Percentiles rank a stretch among this genome's conserved stretches.
These are phyloP conservation scores for Schwanniomyces pseudopolymorphus DNA, from an alignment of 805 yeast species.

Conservation along the genomic window DNA sequence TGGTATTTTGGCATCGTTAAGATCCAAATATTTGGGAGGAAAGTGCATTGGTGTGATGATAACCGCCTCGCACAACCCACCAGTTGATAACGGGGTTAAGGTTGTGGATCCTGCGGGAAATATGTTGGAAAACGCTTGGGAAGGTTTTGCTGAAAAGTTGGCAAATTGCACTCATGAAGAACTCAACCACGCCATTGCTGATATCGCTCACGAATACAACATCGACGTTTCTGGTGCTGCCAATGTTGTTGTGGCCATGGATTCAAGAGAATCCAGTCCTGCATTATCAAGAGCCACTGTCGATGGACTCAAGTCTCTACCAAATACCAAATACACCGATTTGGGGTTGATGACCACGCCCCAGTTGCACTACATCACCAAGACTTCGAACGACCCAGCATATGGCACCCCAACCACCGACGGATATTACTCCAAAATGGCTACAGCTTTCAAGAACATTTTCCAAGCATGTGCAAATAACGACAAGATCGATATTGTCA, in stretches of 20 bases:
- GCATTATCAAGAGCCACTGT: conserved; percentile 55
- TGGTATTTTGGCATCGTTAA: conserved; percentile 76
- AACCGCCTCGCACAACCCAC: conserved; percentile 94
- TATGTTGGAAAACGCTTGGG: conserved; percentile 87
- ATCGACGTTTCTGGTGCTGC: conserved; percentile 48
- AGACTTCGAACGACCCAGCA: conserved; percentile 62
- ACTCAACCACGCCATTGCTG: conserved; percentile 38
- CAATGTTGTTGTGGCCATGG: conserved; percentile 71
- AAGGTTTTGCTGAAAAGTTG: conserved; percentile 68
- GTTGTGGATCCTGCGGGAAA: conserved; percentile 92
- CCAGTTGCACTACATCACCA: conserved; percentile 84
- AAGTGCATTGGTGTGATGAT: conserved; percentile 91
- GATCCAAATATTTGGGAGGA: conserved; percentile 72
- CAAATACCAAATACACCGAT: conserved; percentile 45
- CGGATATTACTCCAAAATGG: conserved; percentile 69
- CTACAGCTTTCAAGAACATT: conserved; percentile 51
- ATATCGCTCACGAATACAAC: conserved; percentile 37
- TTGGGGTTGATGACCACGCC: conserved; percentile 86
- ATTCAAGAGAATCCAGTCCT: conserved; percentile 85
- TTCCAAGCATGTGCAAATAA: conserved; percentile 21
- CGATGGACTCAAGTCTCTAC: conserved; percentile 57
- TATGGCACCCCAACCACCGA: conserved; percentile 64
- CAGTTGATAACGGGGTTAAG: conserved; percentile 87
- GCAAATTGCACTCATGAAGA: conserved; percentile 65
- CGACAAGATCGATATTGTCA: conserved; percentile 47